Conservation (phyloP, 139 green algal genomes). For the Chlorella sorokiniana region DNA sequence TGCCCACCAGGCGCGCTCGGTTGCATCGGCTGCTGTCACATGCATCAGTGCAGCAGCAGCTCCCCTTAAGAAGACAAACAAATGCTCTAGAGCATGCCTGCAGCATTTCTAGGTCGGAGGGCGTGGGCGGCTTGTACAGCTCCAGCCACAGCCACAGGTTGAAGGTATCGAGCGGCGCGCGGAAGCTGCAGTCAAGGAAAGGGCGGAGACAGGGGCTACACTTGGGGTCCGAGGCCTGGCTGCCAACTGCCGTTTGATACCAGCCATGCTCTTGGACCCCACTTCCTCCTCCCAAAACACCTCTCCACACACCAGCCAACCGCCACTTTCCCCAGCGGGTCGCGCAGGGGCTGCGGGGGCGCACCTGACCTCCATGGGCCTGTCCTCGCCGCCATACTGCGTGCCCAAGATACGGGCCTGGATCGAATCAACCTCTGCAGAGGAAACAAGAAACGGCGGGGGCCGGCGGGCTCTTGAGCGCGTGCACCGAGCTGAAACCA, state of each 20-base stretch:
- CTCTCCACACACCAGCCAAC: not conserved
- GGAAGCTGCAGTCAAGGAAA: not conserved
- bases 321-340: not conserved
- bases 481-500: too few species aligned
- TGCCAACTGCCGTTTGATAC: not conserved
- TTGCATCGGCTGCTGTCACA: not conserved
- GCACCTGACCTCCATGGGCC: conserved; percentile 25
- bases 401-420: conserved; percentile 27
- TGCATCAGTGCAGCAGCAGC: not conserved
- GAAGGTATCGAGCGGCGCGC: conserved; percentile 33
- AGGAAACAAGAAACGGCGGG: not conserved
- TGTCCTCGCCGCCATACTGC: conserved; percentile 26
- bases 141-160: conserved; percentile 47
- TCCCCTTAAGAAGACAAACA: not conserved
- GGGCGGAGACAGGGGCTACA: not conserved
- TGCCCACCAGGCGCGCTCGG: not conserved
- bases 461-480: too few species aligned
- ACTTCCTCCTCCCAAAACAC: not conserved
- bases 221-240: not conserved
- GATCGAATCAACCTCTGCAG: conserved; percentile 32
- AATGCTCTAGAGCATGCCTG: conserved; percentile 7
- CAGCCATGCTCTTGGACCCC: not conserved
- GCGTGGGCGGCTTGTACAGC: conserved; percentile 33
- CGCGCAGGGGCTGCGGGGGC: not conserved
- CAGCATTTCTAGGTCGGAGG: conserved; percentile 26